Evolutionary conservation across 768 basidiomycete genomes (phyloP).

Genomic region (Termitomyces sp.): DNA sequence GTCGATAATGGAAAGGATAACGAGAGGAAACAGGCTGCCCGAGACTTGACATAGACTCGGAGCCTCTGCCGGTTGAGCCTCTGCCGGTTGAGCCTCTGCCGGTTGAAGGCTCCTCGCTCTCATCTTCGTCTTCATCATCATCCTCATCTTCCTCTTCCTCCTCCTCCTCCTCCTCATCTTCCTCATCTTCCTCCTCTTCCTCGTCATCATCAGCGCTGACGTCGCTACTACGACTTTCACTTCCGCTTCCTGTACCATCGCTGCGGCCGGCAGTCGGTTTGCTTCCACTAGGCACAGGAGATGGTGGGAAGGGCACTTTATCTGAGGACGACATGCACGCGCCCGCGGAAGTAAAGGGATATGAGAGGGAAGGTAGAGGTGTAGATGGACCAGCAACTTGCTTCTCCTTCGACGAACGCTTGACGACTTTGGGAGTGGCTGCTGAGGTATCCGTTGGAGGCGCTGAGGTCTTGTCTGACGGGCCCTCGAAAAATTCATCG

Average conservation of each 20-base stretch:
- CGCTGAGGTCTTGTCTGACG: constrained; percentile 24
- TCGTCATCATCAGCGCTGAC: constrained; percentile 16
- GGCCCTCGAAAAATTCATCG: constrained; percentile 63
- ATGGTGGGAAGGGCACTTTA: constrained; percentile 73
- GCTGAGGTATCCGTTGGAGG: constrained; percentile 18
- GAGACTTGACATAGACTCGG: constrained; percentile 82
- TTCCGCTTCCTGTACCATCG: constrained; percentile 16
- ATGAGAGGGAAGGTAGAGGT: constrained; percentile 54
- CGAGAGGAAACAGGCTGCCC: constrained; percentile 72
- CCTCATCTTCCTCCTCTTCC: constrained; percentile 29
- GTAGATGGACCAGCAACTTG: constrained; percentile 25
- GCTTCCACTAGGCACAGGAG: constrained; percentile 36
- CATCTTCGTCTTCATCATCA: constrained; percentile 37
- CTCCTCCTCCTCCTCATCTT: constrained; percentile 28
- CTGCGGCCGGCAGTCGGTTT: constrained; percentile 11
- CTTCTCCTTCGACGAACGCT: constrained; percentile 45
- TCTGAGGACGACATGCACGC: constrained; percentile 62
- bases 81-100: constrained; percentile 71
- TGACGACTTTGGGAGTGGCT: constrained; percentile 45
- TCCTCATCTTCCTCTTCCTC: constrained; percentile 25
- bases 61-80: constrained; percentile 66
- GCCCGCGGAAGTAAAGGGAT: constrained; percentile 65
- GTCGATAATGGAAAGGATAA: constrained; percentile 68
- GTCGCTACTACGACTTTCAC: constrained; percentile 12
- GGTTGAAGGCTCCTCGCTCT: constrained; percentile 50